Conservation (phyloP, 2,329 filamentous ascomycete species). For the Gaeumannomyces sp. region DNA sequence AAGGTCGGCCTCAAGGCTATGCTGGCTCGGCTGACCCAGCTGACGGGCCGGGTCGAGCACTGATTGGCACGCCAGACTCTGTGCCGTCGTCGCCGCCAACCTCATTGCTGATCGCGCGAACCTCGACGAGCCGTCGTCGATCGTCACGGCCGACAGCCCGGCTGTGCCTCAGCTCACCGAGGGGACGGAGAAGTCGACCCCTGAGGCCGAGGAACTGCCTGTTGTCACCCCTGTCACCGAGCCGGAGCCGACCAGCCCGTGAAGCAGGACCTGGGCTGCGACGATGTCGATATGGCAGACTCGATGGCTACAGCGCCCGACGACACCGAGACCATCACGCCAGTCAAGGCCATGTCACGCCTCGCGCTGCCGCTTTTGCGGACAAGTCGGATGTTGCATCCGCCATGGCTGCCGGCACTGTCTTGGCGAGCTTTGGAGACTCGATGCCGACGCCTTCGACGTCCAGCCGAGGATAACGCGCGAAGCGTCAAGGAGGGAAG, state of each 20-base stretch:
- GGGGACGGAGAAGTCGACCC: conserved; percentile 9
- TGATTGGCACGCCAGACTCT: conserved; percentile 5
- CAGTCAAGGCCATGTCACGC: conserved; percentile 1
- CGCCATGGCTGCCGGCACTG: neutral
- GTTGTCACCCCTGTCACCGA: conserved; percentile 9
- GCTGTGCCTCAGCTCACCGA: conserved; percentile 7
- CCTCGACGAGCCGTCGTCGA: conserved; percentile 3
- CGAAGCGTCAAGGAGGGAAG: neutral
- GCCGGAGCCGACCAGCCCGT: conserved; percentile 4
- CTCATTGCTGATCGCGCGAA: neutral
- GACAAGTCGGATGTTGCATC: neutral
- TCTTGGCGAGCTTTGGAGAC: neutral
- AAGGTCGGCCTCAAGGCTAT: conserved; percentile 40
- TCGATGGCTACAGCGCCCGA: conserved; percentile 6
- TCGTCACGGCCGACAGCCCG: conserved; percentile 7
- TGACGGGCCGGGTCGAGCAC: conserved; percentile 34
- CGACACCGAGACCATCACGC: conserved; percentile 8
- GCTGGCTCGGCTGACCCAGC: conserved; percentile 39
- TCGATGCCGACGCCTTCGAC: conserved; percentile 13
- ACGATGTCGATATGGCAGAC: conserved; percentile 10
- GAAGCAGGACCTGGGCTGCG: conserved; percentile 5
- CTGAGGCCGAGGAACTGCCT: conserved; percentile 7
- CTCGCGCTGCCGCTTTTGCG: neutral
- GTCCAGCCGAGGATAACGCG: conserved; percentile 7
- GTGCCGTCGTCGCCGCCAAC: neutral